Percentiles rank a stretch among this genome's conserved stretches.
Conservation (phyloP, 2,329 filamentous ascomycete species). For the Talaromyces amestolkiae region DNA sequence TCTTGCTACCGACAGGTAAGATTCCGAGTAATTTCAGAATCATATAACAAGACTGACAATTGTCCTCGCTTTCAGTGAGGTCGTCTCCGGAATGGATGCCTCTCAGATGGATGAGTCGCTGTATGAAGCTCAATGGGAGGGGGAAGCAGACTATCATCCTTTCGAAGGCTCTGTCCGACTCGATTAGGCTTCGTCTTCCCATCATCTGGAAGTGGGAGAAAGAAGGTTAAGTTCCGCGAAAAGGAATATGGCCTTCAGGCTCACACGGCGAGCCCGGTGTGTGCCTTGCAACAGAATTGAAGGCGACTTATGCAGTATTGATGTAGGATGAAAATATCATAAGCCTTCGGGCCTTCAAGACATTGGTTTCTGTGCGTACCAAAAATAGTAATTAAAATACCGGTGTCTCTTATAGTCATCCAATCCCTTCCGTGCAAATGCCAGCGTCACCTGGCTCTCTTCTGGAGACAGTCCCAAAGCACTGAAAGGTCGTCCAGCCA, state of each 20-base stretch:
- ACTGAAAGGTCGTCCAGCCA: constrained; percentile 7
- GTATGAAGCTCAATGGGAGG: constrained; percentile 37
- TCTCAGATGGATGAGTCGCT: constrained; percentile 52
- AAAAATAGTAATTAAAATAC: constrained; percentile 18
- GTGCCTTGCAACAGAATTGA: not conserved
- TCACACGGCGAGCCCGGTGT: not conserved
- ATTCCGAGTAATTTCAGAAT: constrained; percentile 16
- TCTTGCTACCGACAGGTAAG: constrained; percentile 53
- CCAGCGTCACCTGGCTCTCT: constrained; percentile 13
- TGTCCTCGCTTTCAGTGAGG: constrained; percentile 29
- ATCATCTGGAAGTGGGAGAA: not conserved
- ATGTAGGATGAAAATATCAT: not conserved
- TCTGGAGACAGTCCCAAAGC: constrained; percentile 7
- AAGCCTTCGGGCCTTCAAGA: not conserved
- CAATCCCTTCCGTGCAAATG: constrained; percentile 11
- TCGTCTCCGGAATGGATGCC: constrained; percentile 50
- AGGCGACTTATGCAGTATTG: not conserved
- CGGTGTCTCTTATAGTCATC: constrained; percentile 11
- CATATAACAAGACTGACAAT: not conserved
- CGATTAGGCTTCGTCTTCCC: not conserved
- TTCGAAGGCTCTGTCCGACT: constrained; percentile 15
- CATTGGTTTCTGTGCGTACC: constrained; percentile 15
- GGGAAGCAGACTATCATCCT: constrained; percentile 30
- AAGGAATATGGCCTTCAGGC: too few species aligned
- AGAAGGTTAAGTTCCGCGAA: not conserved